Conservation (phyloP, 768 basidiomycete species). For the Peribolospora baueri region DNA sequence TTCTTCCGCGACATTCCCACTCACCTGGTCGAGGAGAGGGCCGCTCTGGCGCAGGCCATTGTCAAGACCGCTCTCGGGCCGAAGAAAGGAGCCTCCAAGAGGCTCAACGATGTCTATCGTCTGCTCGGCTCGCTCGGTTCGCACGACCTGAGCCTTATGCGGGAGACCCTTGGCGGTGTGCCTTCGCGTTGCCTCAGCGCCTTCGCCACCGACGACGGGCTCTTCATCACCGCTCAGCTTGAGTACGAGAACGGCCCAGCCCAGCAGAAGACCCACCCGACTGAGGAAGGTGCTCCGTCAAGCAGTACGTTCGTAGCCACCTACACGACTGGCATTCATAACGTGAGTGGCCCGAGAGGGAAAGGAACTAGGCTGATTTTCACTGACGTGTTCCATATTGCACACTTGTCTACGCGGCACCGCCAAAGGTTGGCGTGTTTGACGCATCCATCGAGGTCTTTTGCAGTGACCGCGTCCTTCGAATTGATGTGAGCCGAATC, state of each 20-base stretch:
- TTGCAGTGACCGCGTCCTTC: conserved; percentile 12
- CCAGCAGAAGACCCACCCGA: too few species aligned
- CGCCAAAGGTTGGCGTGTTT: conserved; percentile 11
- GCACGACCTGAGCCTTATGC: conserved; percentile 18
- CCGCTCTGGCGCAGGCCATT: conserved; percentile 2
- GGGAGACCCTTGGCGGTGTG: conserved; percentile 14
- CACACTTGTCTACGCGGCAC: too few species aligned
- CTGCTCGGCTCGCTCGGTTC: conserved; percentile 13
- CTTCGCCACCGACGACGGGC: neutral
- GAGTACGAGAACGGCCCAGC: conserved; percentile 5
- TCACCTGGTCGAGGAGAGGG: neutral
- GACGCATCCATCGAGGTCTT: conserved; percentile 18
- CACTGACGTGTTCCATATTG: too few species aligned
- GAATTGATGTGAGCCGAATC: conserved; percentile 14
- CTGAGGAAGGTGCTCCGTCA: too few species aligned
- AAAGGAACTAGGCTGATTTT: too few species aligned
- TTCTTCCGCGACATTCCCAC: conserved; percentile 11
- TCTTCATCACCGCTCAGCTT: conserved; percentile 7
- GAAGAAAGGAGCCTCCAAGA: neutral
- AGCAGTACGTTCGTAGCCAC: conserved; percentile 9
- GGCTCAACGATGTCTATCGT: conserved; percentile 6
- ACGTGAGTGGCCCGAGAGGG: neutral
- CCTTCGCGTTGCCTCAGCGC: conserved; percentile 9
- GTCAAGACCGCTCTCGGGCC: conserved; percentile 9
- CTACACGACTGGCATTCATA: conserved; percentile 15